Evolutionary conservation across 257 asterid genomes (phyloP).

Genomic region (Solanum medicagineum): DNA sequence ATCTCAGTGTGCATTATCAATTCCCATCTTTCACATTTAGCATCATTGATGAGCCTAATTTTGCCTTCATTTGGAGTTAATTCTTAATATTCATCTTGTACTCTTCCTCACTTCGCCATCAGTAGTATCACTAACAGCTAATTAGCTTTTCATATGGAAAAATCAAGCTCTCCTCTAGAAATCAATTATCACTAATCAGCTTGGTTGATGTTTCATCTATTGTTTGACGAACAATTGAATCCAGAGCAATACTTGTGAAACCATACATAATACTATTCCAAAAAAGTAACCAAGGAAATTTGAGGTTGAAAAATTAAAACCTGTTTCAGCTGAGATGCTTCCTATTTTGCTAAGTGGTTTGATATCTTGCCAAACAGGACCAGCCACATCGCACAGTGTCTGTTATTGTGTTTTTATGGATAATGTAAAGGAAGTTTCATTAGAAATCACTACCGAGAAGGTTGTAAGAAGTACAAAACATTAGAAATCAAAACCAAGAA

Average conservation of each 20-base stretch:
- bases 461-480: neutral
- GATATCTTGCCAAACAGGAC: neutral
- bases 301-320: neutral
- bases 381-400: neutral
- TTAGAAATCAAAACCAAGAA: too few species aligned
- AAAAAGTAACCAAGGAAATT: neutral
- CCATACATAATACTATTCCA: neutral
- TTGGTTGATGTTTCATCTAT: neutral
- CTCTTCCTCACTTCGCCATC: neutral
- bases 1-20: neutral
- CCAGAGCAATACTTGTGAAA: neutral
- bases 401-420: neutral
- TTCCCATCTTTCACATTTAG: neutral
- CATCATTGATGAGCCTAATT: neutral
- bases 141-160: neutral
- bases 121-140: neutral
- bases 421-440: neutral
- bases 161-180: neutral
- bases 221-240: neutral
- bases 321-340: neutral
- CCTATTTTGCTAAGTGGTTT: neutral
- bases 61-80: neutral
- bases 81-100: neutral
- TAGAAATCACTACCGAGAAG: neutral
- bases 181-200: neutral